Percentiles rank a stretch among this genome's conserved stretches.
Evolutionary conservation across 176 grass and related monocot species (phyloP).

Genomic region (Zea luxurians): DNA sequence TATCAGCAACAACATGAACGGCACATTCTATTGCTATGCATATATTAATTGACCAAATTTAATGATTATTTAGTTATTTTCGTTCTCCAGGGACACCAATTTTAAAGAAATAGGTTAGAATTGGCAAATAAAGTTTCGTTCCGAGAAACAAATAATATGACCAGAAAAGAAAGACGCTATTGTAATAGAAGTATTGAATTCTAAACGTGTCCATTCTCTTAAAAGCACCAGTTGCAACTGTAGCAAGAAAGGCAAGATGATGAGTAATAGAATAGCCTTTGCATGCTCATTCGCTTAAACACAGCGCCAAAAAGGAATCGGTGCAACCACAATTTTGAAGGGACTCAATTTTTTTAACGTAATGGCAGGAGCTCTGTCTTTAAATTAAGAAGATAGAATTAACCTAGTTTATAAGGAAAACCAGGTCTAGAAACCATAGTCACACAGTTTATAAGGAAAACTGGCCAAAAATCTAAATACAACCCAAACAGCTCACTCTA

Average conservation of each 20-base stretch:
- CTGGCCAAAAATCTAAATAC: background rate
- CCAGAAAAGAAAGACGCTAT: background rate
- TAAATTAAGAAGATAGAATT: background rate
- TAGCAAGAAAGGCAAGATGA: background rate
- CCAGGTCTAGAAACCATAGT: background rate
- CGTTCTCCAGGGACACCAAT: background rate
- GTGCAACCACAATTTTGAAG: background rate
- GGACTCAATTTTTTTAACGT: background rate
- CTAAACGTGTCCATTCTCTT: background rate
- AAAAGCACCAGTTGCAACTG: background rate
- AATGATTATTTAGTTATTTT: conserved; percentile 18
- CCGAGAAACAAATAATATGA: background rate
- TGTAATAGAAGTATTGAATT: background rate
- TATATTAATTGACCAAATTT: background rate
- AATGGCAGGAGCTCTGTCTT: background rate
- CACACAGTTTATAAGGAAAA: background rate
- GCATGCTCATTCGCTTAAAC: background rate
- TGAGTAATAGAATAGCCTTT: background rate
- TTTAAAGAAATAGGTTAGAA: background rate
- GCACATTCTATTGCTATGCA: background rate
- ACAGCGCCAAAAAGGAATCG: background rate
- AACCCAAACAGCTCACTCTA: background rate
- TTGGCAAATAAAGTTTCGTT: background rate
- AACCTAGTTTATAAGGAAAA: background rate
- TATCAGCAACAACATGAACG: conserved; percentile 26